Percentiles rank a stretch among this genome's conserved stretches.
Conservation (phyloP, 2,329 filamentous ascomycete species). For the Graphium sp. region DNA sequence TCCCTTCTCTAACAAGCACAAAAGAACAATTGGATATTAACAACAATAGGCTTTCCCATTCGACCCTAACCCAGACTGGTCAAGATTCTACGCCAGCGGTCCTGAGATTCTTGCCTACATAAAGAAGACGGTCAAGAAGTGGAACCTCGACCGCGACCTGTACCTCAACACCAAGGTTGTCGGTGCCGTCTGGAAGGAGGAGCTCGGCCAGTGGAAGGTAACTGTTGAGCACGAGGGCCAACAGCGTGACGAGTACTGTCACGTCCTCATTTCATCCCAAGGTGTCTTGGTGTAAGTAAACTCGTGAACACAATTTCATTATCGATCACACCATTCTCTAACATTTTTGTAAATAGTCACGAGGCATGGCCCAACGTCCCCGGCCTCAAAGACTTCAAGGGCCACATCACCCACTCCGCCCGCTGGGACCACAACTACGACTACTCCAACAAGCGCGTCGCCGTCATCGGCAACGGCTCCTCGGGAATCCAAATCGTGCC, state of each 20-base stretch:
- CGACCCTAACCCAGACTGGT: constrained; percentile 51
- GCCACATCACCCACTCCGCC: constrained; percentile 40
- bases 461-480: constrained; percentile 45
- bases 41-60: constrained; percentile 44
- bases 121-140: constrained; percentile 20
- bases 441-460: constrained; percentile 29
- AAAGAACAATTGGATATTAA: too few relatives aligned
- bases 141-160: constrained; percentile 18
- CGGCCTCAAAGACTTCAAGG: constrained; percentile 36
- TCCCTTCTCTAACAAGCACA: background rate
- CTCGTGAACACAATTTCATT: background rate
- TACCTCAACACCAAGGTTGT: constrained; percentile 15
- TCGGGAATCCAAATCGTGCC: constrained; percentile 40
- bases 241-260: constrained; percentile 21
- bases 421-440: constrained; percentile 39
- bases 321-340: background rate
- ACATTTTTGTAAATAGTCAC: constrained; percentile 24
- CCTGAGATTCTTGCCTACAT: constrained; percentile 52
- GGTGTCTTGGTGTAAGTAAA: constrained; percentile 34
- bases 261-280: constrained; percentile 46
- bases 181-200: constrained; percentile 11
- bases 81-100: constrained; percentile 49
- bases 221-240: constrained; percentile 19
- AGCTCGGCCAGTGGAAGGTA: constrained; percentile 16
- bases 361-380: constrained; percentile 46